A percentile compares a stretch with the other conserved stretches of the same genome.
Conservation (phyloP, 495 filamentous ascomycete genomes). For the Talaromyces stipitatus region DNA sequence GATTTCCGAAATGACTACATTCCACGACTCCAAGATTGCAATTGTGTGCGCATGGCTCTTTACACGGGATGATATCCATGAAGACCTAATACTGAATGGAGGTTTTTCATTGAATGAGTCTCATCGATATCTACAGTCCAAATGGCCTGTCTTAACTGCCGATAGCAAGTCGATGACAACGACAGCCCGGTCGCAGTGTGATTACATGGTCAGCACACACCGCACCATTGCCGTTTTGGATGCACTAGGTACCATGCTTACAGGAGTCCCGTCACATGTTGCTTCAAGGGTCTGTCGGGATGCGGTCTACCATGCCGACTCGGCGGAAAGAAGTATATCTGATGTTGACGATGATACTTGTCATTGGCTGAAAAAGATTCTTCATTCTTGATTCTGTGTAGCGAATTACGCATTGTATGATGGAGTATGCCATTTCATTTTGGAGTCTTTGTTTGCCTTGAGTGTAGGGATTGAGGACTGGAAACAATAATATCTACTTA, state of each 20-base stretch:
- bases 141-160: not conserved
- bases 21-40: not conserved
- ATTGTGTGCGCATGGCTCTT: not conserved
- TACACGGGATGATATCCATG: not conserved
- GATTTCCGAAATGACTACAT: not conserved
- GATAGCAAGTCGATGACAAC: not conserved
- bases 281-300: not conserved
- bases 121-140: not conserved
- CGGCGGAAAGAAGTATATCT: not conserved
- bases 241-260: not conserved
- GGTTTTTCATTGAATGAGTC: not conserved
- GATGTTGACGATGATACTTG: not conserved
- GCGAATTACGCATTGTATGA: not conserved
- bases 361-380: not conserved
- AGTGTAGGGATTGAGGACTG: no score
- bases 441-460: not conserved
- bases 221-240: not conserved
- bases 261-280: not conserved
- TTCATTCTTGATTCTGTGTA: not conserved
- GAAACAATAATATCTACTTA: no score
- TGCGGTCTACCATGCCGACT: not conserved
- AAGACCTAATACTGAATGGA: not conserved
- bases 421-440: not conserved
- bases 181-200: not conserved
- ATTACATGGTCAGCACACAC: not conserved